Conservation (phyloP, 78 protist genomes). For the Acrasis kona region DNA sequence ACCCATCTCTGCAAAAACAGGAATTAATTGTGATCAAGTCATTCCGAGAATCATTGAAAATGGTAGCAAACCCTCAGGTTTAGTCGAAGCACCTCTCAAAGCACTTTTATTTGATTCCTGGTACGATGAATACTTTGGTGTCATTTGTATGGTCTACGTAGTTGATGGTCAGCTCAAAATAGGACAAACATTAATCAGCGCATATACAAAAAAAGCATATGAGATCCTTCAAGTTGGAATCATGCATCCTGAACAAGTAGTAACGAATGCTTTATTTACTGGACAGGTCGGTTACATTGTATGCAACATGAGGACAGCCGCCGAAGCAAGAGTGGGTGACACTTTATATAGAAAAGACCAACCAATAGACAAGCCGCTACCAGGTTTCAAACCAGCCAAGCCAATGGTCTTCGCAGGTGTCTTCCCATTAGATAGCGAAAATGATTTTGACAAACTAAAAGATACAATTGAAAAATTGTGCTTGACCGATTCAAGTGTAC, state of each 20-base stretch:
- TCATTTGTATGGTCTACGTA: conserved; percentile 50
- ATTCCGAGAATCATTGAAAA: conserved; percentile 52
- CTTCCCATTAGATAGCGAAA: conserved; percentile 1
- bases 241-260: conserved; percentile 57
- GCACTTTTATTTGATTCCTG: conserved; percentile 73
- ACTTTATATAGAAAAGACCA: conserved; percentile 21
- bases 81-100: conserved; percentile 18
- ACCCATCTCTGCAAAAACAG: conserved; percentile 29
- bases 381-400: background rate
- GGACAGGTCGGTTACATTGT: conserved; percentile 83
- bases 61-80: conserved; percentile 32
- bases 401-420: conserved; percentile 19
- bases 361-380: background rate
- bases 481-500: conserved; percentile 61
- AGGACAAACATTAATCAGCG: conserved; percentile 15
- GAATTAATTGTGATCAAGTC: conserved; percentile 25
- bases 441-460: background rate
- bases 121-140: conserved; percentile 55
- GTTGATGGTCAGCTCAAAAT: conserved; percentile 37
- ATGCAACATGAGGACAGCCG: conserved; percentile 35
- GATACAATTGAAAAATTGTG: conserved; percentile 45
- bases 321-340: conserved; percentile 82
- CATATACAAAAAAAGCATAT: conserved; percentile 16
- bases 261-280: conserved; percentile 36
- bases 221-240: conserved; percentile 67